phyloP scores from a whole-genome alignment of 371 early-diverging fungal genomes.

The Homolaphlyctis polyrhiza region DNA sequence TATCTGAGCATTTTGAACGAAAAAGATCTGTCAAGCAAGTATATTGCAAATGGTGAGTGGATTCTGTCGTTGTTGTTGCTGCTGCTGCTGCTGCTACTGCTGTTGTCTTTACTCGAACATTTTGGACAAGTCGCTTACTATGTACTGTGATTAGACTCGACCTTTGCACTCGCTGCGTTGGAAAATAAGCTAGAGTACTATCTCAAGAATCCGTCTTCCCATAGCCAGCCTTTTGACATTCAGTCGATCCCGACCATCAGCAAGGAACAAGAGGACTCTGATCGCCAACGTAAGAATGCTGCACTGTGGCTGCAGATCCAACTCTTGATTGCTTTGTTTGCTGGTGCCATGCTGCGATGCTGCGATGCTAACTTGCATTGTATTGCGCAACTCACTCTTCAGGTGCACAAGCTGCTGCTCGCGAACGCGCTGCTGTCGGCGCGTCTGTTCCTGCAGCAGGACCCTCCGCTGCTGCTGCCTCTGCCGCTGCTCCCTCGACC shows the following conservation, averaged over 20 bases:
- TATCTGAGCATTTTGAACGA: conserved; percentile 74
- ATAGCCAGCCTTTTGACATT: conserved; percentile 71
- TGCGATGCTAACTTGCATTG: not conserved
- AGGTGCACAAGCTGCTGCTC: conserved; percentile 13
- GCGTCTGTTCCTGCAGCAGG: conserved; percentile 13
- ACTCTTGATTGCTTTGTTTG: not conserved
- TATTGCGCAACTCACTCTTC: not conserved
- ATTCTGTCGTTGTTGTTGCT: not conserved
- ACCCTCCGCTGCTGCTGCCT: conserved; percentile 22
- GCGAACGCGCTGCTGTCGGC: conserved; percentile 7
- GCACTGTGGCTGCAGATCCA: not conserved
- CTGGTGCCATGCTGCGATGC: no score
- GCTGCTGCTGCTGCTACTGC: not conserved
- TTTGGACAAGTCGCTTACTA: no score
- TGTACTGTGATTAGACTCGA: conserved; percentile 57
- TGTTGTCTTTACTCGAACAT: no score
- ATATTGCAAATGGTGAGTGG: conserved; percentile 35
- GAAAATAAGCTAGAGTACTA: conserved; percentile 85
- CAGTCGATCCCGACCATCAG: conserved; percentile 71
- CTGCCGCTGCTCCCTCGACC: conserved; percentile 21
- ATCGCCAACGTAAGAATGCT: conserved; percentile 30
- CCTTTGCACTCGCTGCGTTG: conserved; percentile 78
- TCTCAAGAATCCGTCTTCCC: conserved; percentile 57
- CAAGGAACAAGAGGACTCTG: conserved; percentile 70
- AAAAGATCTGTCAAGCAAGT: conserved; percentile 36